Base-by-base conservation (phyloP, 176 grass and related monocot genomes). In the Oryza glaberrima region DNA sequence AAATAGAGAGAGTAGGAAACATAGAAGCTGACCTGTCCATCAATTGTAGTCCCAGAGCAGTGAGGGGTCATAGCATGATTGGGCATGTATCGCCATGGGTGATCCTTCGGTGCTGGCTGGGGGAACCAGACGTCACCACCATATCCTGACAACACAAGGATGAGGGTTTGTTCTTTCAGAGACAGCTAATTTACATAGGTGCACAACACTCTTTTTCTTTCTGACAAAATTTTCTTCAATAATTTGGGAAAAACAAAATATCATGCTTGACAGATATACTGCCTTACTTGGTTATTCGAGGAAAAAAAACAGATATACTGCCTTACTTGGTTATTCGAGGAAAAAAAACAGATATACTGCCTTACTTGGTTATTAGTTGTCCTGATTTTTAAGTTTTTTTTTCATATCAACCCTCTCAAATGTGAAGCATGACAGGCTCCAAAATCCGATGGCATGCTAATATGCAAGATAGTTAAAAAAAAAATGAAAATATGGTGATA, bases 51-150 rank as follows among this genome's bases (percentile, higher is more conserved):
- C 23, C 93, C 90, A 58, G 90, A 92, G 25, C 90, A 90, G 35
- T 95, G 93, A 76, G 93, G 93, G 25, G 93, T 95, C 93, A 98
- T 98, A 17, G 93, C 96, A 25, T 98, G 91, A 80, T 98, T 98
- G 72, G 96, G 91, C 96, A 98, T 93, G 79, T 92, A 90, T 23
- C 93, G 84, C 93, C 93, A 95, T 7, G 88, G 90, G 30, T 95
- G 93, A 85, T 95, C 93, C 79, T 86, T 95, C 0, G 88, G 90
- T 75, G 93, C 88, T 26, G 96, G 96, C 58, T 95, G 93, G 65
- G 95, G 95, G 65, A 82, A 87, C 96, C 96, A 98, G 41, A 95
- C 96, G 75, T 98, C 96, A 7, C 95, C 92, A 77, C 92, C 85
- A 15, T 98, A 95, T 61, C 95, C 95, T 98, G 70, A 69, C 58